A percentile compares a stretch with the other conserved stretches of the same genome.
Conservation (phyloP, 768 basidiomycete genomes). For the Phaeotremella fagi region DNA sequence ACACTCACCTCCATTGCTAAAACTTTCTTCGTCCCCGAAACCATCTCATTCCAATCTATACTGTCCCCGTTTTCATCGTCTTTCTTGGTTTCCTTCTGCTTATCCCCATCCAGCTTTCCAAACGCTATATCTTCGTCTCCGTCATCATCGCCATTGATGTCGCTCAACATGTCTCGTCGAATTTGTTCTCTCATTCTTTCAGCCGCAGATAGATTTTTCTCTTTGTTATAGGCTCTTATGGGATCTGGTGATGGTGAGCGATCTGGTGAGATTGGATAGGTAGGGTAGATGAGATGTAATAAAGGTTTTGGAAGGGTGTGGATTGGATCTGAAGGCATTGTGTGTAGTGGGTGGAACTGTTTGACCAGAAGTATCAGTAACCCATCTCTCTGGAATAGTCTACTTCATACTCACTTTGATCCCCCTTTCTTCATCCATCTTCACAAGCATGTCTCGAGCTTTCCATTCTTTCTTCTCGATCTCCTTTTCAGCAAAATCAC, state of each 20-base stretch:
- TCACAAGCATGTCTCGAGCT: conserved; percentile 37
- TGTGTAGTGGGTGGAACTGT: conserved; percentile 47
- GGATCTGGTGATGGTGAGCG: conserved; percentile 12
- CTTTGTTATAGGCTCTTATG: conserved; percentile 7
- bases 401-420: conserved; percentile 42
- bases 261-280: conserved; percentile 24
- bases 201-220: conserved; percentile 31
- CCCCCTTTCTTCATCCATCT: conserved; percentile 34
- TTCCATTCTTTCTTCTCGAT: conserved; percentile 32
- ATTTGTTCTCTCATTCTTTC: conserved; percentile 41
- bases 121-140: conserved; percentile 1
- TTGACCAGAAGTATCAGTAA: too few relatives aligned
- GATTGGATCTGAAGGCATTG: conserved; percentile 34
- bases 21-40: conserved; percentile 40
- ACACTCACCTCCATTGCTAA: conserved; percentile 44
- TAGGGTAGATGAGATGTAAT: conserved; percentile 35
- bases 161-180: conserved; percentile 38
- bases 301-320: conserved; percentile 38
- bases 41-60: conserved; percentile 31
- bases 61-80: conserved; percentile 2
- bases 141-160: conserved; percentile 11
- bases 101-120: background rate
- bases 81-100: background rate
- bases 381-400: too few relatives aligned
- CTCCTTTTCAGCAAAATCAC: conserved; percentile 31